Evolutionary conservation across 768 basidiomycete genomes (phyloP).

Genomic region (Hydnum rufescens): DNA sequence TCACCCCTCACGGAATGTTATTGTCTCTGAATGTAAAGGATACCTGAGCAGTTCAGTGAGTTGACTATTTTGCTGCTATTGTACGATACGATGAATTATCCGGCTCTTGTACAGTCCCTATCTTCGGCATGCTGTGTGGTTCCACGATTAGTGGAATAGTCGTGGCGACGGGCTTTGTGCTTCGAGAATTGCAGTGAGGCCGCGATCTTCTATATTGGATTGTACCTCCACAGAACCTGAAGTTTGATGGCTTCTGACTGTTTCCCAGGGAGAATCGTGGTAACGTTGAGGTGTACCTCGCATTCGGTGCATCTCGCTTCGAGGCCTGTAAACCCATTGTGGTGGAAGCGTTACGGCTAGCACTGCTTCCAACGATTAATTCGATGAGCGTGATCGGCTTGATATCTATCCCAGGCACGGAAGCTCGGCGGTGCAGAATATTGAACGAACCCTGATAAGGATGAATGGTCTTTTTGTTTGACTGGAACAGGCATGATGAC

Average conservation of each 20-base stretch:
- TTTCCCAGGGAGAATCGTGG: conserved; percentile 51
- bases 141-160: conserved; percentile 59
- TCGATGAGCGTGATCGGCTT: conserved; percentile 41
- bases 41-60: conserved; percentile 60
- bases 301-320: conserved; percentile 65
- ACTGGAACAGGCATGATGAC: conserved; percentile 57
- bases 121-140: conserved; percentile 75
- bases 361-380: conserved; percentile 65
- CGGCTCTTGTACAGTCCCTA: conserved; percentile 34
- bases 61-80: no score
- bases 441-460: no score
- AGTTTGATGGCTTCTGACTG: neutral
- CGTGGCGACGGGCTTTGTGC: conserved; percentile 45
- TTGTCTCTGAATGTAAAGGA: conserved; percentile 11
- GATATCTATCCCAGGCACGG: conserved; percentile 20
- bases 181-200: conserved; percentile 55
- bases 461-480: neutral
- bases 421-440: no score
- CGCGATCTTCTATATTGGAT: neutral
- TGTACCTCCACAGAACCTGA: neutral
- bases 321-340: conserved; percentile 72
- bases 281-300: conserved; percentile 69
- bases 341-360: conserved; percentile 55
- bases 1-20: no score
- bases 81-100: no score